Conservation (phyloP, 2,329 filamentous ascomycete genomes). For the Botryotinia globosa region DNA sequence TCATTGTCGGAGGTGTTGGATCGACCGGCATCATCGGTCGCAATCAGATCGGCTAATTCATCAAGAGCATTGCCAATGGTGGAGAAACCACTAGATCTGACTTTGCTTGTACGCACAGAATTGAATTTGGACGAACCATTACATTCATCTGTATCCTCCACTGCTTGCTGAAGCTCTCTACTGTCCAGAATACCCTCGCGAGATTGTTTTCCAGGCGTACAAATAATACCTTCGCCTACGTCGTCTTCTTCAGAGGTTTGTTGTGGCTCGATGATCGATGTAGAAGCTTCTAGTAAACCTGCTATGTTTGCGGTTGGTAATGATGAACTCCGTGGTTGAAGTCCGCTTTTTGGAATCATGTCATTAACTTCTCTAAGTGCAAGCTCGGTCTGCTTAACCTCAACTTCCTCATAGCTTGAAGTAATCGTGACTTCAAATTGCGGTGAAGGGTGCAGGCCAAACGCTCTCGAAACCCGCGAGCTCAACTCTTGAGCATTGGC, state of each 20-base stretch:
- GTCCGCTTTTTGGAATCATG: neutral
- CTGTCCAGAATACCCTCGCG: too few species aligned
- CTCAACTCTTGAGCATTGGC: slow-evolving; percentile 30
- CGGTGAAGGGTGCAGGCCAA: slow-evolving; percentile 26
- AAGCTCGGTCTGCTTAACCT: neutral
- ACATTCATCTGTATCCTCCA: neutral
- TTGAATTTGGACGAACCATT: neutral
- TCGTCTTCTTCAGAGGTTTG: neutral
- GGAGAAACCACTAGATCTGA: slow-evolving; percentile 24
- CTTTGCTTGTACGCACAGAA: neutral
- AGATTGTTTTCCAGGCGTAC: neutral
- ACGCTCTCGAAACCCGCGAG: slow-evolving; percentile 32
- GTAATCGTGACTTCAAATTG: slow-evolving; percentile 25
- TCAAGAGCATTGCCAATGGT: slow-evolving; percentile 25
- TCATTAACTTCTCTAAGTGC: neutral
- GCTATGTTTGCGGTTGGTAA: neutral
- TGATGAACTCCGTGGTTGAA: slow-evolving; percentile 3
- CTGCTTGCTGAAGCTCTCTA: neutral
- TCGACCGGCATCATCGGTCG: slow-evolving; percentile 20
- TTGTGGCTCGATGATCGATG: neutral
- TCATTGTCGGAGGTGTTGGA: slow-evolving; percentile 7
- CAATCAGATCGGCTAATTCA: slow-evolving; percentile 25
- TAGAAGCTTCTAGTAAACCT: neutral
- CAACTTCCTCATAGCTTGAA: neutral
- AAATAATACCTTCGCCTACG: neutral